Conservation (phyloP, 441 rosid genomes). For the Oxalis stricta region DNA sequence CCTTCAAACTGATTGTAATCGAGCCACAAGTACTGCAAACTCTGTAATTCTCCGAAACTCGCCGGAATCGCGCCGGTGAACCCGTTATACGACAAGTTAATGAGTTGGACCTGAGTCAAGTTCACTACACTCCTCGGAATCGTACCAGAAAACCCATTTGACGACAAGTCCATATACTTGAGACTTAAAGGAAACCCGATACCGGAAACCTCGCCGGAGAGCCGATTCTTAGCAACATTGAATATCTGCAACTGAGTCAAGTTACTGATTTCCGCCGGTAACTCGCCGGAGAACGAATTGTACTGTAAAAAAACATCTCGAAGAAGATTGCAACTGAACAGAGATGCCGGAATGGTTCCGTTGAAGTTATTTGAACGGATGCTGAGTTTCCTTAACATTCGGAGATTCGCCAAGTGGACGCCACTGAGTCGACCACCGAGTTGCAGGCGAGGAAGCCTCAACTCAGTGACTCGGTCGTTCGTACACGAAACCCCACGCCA, state of each 20-base stretch:
- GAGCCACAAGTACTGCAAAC: conserved; percentile 66
- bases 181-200: conserved; percentile 36
- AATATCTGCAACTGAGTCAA: conserved; percentile 46
- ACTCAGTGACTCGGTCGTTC: conserved; percentile 47
- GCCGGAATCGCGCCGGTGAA: conserved; percentile 69
- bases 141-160: conserved; percentile 51
- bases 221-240: conserved; percentile 52
- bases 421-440: conserved; percentile 59
- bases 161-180: conserved; percentile 50
- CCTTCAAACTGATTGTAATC: conserved; percentile 63
- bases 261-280: conserved; percentile 48
- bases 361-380: conserved; percentile 68
- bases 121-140: conserved; percentile 41
- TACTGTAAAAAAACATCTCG: conserved; percentile 66
- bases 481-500: conserved; percentile 66
- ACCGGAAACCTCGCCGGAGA: conserved; percentile 52
- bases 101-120: conserved; percentile 54
- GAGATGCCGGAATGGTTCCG: conserved; percentile 68
- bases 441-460: conserved; percentile 66
- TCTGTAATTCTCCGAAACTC: conserved; percentile 46
- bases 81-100: conserved; percentile 68
- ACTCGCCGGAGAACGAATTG: conserved; percentile 66
- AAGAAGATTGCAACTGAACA: conserved; percentile 58
- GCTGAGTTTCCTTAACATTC: conserved; percentile 47
- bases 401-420: conserved; percentile 36